Conservation (phyloP, 768 basidiomycete species). For the Austroboletus eburneus region DNA sequence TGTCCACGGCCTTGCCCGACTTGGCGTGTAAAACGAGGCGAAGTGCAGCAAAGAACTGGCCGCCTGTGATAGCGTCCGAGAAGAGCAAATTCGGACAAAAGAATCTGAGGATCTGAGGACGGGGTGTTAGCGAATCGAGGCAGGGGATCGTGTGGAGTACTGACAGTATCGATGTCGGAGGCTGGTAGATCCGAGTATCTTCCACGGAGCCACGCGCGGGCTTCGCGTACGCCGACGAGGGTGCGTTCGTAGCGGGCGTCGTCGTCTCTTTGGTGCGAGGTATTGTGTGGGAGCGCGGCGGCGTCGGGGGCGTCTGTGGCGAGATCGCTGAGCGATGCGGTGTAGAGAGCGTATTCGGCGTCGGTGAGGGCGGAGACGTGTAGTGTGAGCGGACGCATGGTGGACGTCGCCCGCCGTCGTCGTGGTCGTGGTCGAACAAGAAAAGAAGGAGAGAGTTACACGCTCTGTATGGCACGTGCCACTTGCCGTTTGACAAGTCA, state of each 20-base stretch:
- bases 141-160: conserved; percentile 18
- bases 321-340: conserved; percentile 53
- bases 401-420: background rate
- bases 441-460: no score
- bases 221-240: conserved; percentile 58
- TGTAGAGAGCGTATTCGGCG: conserved; percentile 67
- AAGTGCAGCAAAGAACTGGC: conserved; percentile 74
- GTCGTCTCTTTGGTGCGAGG: conserved; percentile 12
- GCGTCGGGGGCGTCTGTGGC: conserved; percentile 33
- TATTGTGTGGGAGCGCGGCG: no score
- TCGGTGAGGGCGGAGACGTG: conserved; percentile 77
- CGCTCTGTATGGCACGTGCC: no score
- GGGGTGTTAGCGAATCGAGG: background rate
- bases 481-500: no score
- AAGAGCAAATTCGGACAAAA: conserved; percentile 55
- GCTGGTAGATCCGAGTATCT: conserved; percentile 54
- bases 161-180: conserved; percentile 55
- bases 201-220: conserved; percentile 71
- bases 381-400: conserved; percentile 61
- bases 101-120: conserved; percentile 54
- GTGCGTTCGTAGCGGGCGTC: conserved; percentile 54
- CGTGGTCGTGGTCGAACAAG: no score
- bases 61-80: conserved; percentile 54
- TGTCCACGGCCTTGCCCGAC: conserved; percentile 58
- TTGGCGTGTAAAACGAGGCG: conserved; percentile 62